These are phyloP conservation scores for Delphinella strobiligena DNA, from an alignment of 2,329 filamentous ascomycete species.

Conservation along the genomic window DNA sequence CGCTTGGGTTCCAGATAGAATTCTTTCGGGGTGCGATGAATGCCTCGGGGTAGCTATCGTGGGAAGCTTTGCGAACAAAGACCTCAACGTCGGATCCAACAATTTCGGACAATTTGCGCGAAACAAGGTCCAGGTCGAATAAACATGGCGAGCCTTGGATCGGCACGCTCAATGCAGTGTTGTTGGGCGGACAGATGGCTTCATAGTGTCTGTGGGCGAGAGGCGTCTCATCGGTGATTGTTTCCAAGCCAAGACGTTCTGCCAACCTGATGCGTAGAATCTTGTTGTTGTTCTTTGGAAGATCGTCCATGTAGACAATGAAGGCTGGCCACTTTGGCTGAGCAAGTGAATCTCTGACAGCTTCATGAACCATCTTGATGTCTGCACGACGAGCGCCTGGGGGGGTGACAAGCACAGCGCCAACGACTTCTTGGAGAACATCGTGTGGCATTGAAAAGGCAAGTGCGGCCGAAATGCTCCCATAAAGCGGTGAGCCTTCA, in stretches of 20 bases:
- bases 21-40: slow-evolving; percentile 21
- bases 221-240: slow-evolving; percentile 33
- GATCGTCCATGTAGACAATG: slow-evolving; percentile 44
- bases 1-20: slow-evolving; percentile 2
- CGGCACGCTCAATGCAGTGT: slow-evolving; percentile 32
- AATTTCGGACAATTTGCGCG: slow-evolving; percentile 6
- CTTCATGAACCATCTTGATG: slow-evolving; percentile 36
- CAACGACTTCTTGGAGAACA: slow-evolving; percentile 45
- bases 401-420: slow-evolving; percentile 39
- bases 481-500: slow-evolving; percentile 31
- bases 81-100: slow-evolving; percentile 13
- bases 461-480: slow-evolving; percentile 37
- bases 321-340: slow-evolving; percentile 42
- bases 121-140: slow-evolving; percentile 6
- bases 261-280: slow-evolving; percentile 42
- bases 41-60: slow-evolving; percentile 17
- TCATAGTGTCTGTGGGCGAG: slow-evolving; percentile 38
- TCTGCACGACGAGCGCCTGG: slow-evolving; percentile 32
- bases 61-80: slow-evolving; percentile 16
- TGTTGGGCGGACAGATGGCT: slow-evolving; percentile 36
- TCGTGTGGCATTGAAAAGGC: slow-evolving; percentile 43
- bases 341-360: slow-evolving; percentile 36
- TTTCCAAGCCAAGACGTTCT: slow-evolving; percentile 34
- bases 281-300: slow-evolving; percentile 48
- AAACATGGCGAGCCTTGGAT: slow-evolving; percentile 27